Evolutionary conservation across 2,329 filamentous ascomycete species (phyloP).

Genomic region (Neonectria hederae): DNA sequence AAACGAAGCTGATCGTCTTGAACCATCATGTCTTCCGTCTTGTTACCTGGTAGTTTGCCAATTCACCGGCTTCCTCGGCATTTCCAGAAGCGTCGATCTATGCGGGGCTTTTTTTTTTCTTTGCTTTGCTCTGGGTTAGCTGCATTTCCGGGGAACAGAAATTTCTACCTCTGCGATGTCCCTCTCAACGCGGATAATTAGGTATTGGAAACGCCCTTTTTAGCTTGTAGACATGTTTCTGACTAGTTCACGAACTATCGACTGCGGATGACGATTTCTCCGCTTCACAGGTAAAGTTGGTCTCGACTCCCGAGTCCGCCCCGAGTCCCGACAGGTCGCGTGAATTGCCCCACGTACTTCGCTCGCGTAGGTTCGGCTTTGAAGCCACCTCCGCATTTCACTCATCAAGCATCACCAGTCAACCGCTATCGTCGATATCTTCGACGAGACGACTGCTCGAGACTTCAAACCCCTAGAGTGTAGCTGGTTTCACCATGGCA

Average conservation of each 20-base stretch:
- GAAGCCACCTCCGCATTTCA: constrained; percentile 7
- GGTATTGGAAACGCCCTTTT: neutral
- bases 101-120: neutral
- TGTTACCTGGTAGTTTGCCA: neutral
- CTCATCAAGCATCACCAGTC: neutral
- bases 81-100: neutral
- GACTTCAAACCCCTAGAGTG: neutral
- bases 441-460: neutral
- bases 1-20: neutral
- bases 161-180: neutral
- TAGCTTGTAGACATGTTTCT: too few species aligned
- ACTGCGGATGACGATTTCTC: neutral
- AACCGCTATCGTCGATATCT: neutral
- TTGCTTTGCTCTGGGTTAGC: neutral
- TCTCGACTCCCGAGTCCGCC: neutral
- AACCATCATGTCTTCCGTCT: neutral
- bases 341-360: constrained; percentile 7
- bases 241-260: too few species aligned
- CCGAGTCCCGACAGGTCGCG: constrained; percentile 9
- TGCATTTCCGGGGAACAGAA: neutral
- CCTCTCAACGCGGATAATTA: neutral
- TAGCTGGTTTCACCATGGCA: constrained; percentile 38
- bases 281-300: neutral
- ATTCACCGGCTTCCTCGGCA: neutral
- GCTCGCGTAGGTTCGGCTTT: neutral